Evolutionary conservation across 140 eudicot species (phyloP).

Genomic region (Stevia rebaudiana): DNA sequence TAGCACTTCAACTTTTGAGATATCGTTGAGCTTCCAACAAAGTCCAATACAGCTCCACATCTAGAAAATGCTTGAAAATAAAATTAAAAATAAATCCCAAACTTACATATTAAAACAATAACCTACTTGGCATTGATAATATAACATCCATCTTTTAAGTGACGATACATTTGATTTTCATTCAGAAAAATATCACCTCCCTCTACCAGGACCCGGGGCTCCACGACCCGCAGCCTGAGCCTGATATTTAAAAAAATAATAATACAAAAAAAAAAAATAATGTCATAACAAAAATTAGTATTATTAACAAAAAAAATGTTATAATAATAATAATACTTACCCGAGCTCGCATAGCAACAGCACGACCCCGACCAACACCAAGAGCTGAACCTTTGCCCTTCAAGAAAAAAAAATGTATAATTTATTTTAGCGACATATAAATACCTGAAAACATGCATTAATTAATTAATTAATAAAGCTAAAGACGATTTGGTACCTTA

Average conservation of each 20-base stretch:
- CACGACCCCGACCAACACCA: constrained; percentile 98
- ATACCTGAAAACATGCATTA: background rate
- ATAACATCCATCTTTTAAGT: constrained; percentile 16
- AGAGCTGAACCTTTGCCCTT: constrained; percentile 88
- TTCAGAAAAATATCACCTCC: constrained; percentile 39
- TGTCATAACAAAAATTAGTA: too few species aligned
- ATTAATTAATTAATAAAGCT: background rate
- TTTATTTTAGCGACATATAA: background rate
- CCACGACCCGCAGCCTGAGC: constrained; percentile 89
- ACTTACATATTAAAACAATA: constrained; percentile 24
- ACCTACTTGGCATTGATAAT: constrained; percentile 10
- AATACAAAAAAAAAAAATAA: too few species aligned
- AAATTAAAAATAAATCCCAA: constrained; percentile 12
- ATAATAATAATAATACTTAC: constrained; percentile 30
- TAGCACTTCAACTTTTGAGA: background rate
- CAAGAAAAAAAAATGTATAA: constrained; percentile 12
- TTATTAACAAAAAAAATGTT: too few species aligned
- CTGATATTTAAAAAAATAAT: too few species aligned
- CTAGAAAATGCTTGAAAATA: constrained; percentile 9
- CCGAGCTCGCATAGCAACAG: constrained; percentile 94
- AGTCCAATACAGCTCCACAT: background rate
- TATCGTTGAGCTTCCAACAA: background rate
- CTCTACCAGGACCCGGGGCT: constrained; percentile 55
- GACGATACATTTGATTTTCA: constrained; percentile 10
- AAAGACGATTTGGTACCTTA: constrained; percentile 47